Percentiles rank a stretch among this genome's conserved stretches.
Conservation (phyloP, 441 rosid species). For the Euphorbia schlechtendalii region DNA sequence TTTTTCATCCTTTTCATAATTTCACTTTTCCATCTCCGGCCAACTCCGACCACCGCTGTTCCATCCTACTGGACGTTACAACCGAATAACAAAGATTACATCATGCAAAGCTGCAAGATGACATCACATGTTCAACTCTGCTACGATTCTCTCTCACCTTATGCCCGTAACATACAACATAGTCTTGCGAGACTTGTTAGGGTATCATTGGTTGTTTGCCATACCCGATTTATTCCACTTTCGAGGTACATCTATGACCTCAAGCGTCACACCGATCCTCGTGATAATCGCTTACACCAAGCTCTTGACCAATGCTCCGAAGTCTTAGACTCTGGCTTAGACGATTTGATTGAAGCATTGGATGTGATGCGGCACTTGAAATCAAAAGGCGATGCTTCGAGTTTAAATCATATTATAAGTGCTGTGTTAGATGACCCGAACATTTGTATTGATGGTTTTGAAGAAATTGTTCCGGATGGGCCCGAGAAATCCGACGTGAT, state of each 20-base stretch:
- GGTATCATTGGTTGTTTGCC: conserved; percentile 51
- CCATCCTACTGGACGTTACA: conserved; percentile 12
- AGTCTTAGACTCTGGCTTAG: too few relatives aligned
- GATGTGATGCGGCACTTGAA: too few relatives aligned
- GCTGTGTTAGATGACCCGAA: too few relatives aligned
- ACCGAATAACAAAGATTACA: conserved; percentile 40
- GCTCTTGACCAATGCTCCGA: conserved; percentile 65
- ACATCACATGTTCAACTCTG: conserved; percentile 74
- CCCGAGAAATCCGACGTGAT: too few relatives aligned
- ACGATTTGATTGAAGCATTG: too few relatives aligned
- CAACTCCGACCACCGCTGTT: conserved; percentile 23
- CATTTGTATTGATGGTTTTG: too few relatives aligned
- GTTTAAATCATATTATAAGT: too few relatives aligned
- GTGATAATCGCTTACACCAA: conserved; percentile 41
- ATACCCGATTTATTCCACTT: conserved; percentile 36
- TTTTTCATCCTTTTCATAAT: conserved; percentile 23
- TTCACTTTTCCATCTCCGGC: conserved; percentile 20
- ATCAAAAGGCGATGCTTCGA: too few relatives aligned
- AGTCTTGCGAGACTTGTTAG: conserved; percentile 52
- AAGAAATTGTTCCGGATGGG: too few relatives aligned
- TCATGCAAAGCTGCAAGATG: conserved; percentile 58
- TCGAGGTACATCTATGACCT: conserved; percentile 46
- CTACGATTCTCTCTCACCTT: conserved; percentile 50
- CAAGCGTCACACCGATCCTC: conserved; percentile 47
- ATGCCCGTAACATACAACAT: conserved; percentile 33